A percentile compares a stretch with the other conserved stretches of the same genome.
Evolutionary conservation across 345 rosid genomes (phyloP).

Genomic region (Turnera subulata): DNA sequence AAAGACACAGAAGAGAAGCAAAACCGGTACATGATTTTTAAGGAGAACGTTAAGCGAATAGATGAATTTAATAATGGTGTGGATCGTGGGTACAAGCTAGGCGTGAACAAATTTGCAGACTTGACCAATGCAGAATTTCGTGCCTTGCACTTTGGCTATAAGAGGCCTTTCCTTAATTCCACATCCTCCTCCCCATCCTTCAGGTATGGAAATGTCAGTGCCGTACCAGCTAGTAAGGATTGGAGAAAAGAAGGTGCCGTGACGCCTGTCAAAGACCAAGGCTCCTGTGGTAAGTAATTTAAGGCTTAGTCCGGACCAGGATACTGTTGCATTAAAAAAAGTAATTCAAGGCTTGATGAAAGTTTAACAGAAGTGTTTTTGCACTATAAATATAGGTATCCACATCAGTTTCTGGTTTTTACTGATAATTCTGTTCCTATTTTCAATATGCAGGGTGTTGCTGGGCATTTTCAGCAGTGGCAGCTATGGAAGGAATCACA

Average conservation of each 20-base stretch:
- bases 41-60: conserved; percentile 19
- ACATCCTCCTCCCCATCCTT: neutral
- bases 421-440: neutral
- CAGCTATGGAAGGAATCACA: conserved; percentile 51
- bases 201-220: conserved; percentile 20
- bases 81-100: conserved; percentile 23
- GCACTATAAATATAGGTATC: no score
- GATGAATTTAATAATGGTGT: conserved; percentile 17
- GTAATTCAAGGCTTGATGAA: no score
- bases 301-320: neutral
- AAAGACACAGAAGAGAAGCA: conserved; percentile 13
- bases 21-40: conserved; percentile 18
- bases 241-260: conserved; percentile 42
- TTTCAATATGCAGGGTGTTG: conserved; percentile 36
- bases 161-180: neutral
- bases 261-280: conserved; percentile 44
- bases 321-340: neutral
- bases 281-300: conserved; percentile 31
- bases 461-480: conserved; percentile 64
- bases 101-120: conserved; percentile 33
- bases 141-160: conserved; percentile 24
- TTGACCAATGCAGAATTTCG: conserved; percentile 33
- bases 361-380: no score
- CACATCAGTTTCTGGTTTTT: no score
- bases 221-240: conserved; percentile 27